These are phyloP conservation scores for Cephalotrichum gorgonifer DNA, from an alignment of 2,329 filamentous ascomycete species.

Conservation along the genomic window DNA sequence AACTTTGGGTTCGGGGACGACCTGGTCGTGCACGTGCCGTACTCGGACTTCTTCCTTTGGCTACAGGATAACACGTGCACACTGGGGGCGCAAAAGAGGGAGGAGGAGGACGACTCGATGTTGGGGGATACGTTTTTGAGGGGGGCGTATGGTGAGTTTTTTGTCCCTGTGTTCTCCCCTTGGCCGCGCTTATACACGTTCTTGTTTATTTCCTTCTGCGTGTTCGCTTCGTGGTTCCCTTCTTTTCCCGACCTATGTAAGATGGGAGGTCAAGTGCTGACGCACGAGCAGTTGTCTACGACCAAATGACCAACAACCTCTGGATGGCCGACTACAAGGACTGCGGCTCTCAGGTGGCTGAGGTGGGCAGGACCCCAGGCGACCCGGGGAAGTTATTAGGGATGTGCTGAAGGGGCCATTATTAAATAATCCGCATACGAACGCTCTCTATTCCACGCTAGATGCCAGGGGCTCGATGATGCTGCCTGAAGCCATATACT, in stretches of 20 bases:
- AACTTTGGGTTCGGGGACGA: slow-evolving; percentile 35
- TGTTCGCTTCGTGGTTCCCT: not conserved
- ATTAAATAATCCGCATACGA: no score
- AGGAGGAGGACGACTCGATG: slow-evolving; percentile 18
- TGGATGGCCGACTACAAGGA: slow-evolving; percentile 27
- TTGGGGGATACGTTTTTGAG: slow-evolving; percentile 26
- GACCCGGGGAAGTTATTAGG: slow-evolving; percentile 10
- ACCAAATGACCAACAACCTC: slow-evolving; percentile 23
- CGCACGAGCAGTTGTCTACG: slow-evolving; percentile 21
- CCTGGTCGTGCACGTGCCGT: slow-evolving; percentile 27
- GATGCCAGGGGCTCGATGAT: not conserved
- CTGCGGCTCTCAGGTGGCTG: slow-evolving; percentile 22
- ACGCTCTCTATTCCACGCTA: no score
- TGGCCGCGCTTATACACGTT: no score
- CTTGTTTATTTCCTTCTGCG: no score
- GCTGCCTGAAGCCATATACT: not conserved
- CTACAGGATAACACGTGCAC: slow-evolving; percentile 25
- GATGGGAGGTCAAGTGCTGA: slow-evolving; percentile 6
- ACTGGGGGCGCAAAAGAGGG: slow-evolving; percentile 22
- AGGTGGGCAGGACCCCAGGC: slow-evolving; percentile 19
- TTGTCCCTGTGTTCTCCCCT: not conserved
- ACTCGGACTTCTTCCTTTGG: slow-evolving; percentile 40
- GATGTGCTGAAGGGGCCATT: not conserved
- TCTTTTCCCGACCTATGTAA: not conserved
- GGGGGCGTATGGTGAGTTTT: slow-evolving; percentile 22